Base-by-base conservation (phyloP, 805 yeast genomes). In the Tetrapisispora arboricola region DNA sequence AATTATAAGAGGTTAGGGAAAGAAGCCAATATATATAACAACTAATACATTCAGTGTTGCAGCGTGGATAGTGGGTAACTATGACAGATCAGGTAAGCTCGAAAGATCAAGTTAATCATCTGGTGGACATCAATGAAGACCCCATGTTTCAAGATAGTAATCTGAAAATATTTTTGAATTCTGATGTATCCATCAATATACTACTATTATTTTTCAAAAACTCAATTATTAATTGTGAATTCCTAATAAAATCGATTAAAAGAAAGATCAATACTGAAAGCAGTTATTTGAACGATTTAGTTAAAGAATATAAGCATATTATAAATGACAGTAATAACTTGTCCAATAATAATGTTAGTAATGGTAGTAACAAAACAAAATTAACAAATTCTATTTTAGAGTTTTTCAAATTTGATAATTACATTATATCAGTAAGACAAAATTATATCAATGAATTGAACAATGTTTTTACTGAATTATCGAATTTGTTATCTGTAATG, bases 401-500 rank as follows among this genome's bases (percentile, higher is more conserved):
- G 2, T 24, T 88, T 26, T 68, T 88, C 39, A 77, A 73, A 45
- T 76, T 81, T 49, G 96, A 88, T 60, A 96, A 87, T 46, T 76
- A 79, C 47, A 62, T 84, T 32, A 71, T 73, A n/a, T 73, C 71
- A 34, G 94, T 84, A 12, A 84, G 86, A 13, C 68, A 73, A 31
- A 76, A 87, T 6, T 88, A 79, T 61, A 81, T 84, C 27, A 77
- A 78, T 39, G 87, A 92, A 1, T 66, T 92, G 53, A 81, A 76
- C 50, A 79, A 77, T 29, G 90, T 92, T 85, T 76, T 78, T 52
- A 95, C 84, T 51, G 96, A 92, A 60, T 65, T 92, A 44, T 61
- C 67, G 8, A 79, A 94, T 1, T 68, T 92, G 46, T 70, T 84
- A 15, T 69, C 75, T 15, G 76, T 86, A 2, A 76, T 87, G 48